Percentiles rank a stretch among this genome's conserved stretches.
phyloP scores from a whole-genome alignment of 164 flowering plant genomes.

The Liriodendron chinense region DNA sequence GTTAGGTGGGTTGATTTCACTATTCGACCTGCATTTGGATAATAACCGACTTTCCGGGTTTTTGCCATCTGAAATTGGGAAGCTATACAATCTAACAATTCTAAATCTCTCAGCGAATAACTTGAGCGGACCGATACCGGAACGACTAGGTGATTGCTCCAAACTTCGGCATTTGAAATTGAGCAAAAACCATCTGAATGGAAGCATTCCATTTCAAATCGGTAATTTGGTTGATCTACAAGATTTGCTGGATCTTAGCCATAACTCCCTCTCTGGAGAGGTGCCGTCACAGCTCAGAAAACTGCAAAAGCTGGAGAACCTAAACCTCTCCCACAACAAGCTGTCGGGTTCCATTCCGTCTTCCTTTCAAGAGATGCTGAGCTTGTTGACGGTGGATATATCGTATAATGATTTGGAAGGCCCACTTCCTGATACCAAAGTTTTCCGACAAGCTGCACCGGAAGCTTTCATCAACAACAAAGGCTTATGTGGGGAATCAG shows the following conservation, averaged over 20 bases:
- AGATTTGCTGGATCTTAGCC: conserved; percentile 7
- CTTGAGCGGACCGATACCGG: background rate
- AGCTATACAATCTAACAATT: background rate
- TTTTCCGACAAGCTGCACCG: conserved; percentile 15
- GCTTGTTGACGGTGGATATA: conserved; percentile 34
- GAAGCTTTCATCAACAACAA: conserved; percentile 14
- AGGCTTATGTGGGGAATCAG: conserved; percentile 36
- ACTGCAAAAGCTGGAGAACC: background rate
- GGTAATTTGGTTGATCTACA: background rate
- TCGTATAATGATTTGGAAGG: conserved; percentile 53
- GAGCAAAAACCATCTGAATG: conserved; percentile 1
- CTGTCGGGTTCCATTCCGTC: conserved; percentile 22
- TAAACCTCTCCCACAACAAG: conserved; percentile 1
- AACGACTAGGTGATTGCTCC: conserved; percentile 2
- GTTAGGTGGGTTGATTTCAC: background rate
- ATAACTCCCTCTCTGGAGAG: conserved; percentile 2
- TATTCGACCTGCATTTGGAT: background rate
- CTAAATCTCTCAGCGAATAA: background rate
- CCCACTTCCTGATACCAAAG: conserved; percentile 8
- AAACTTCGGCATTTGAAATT: background rate
- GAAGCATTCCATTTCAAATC: conserved; percentile 7
- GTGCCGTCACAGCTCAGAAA: conserved; percentile 7
- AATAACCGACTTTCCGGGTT: background rate
- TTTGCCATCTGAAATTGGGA: background rate
- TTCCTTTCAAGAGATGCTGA: conserved; percentile 22